Base-by-base conservation (phyloP, 73 alveolate genomes). In the Symbiodinium pilosum region DNA sequence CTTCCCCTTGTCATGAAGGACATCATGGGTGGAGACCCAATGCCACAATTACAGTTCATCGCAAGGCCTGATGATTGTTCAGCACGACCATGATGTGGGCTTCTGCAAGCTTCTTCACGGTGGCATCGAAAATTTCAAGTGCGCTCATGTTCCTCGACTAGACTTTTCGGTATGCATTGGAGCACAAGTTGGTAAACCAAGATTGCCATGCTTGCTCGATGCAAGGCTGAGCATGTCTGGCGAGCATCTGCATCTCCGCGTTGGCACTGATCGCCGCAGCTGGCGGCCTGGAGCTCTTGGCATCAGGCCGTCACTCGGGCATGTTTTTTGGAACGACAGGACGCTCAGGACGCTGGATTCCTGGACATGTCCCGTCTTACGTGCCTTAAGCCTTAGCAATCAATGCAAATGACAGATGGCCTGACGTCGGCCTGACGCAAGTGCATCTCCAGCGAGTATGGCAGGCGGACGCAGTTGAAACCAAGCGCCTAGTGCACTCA, bases 401-500 rank as follows among this genome's bases (percentile, higher is more conserved):
- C n/a, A n/a, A n/a, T n/a, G n/a, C n/a, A n/a, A n/a, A n/a, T n/a
- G n/a, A n/a, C n/a, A n/a, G n/a, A n/a, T n/a, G n/a, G 39, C 96
- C 96, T 89, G 59, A 28, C 51, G 69, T 68, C 75, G 38, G 88
- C 51, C 12, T 42, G 88, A 2, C 77, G 87, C 73, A 89, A 36
- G 39, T 89, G 96, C 96, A 89, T 89, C 96, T 89, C 96, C 43
- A 89, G 77, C 51, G 96, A 89, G 52, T 89, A 89, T 16, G 96
- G 96, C 40, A 89, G 87, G 30, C 96, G 83, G 18, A 89, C 87
- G n/a, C 96, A 89, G 47, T 89, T 89, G 96, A 89, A 89, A 28
- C 87, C 96, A 54, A 89, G 77, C 39, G 39, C 87, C 96, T 89
- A 5, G 26, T 30, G 6, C 51, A 21, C n/a, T n/a, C n/a, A n/a